Evolutionary conservation across 169 alveolate genomes (phyloP).

Genomic region (Cryptosporidium bovis): DNA sequence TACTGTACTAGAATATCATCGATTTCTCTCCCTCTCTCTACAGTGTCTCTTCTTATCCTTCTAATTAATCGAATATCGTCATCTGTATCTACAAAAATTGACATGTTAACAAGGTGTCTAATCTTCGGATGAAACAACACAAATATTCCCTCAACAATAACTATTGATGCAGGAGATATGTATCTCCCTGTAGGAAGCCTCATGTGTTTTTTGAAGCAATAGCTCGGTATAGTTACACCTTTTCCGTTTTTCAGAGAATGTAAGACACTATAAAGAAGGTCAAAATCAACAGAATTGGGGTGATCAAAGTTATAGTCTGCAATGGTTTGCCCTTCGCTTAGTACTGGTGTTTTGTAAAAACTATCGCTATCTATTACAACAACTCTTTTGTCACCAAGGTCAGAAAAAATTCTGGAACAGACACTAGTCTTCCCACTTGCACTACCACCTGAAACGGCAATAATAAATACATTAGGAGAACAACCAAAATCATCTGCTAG

Average conservation of each 20-base stretch:
- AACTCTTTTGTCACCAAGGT: slow-evolving; percentile 74
- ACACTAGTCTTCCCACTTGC: slow-evolving; percentile 87
- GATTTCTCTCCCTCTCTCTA: slow-evolving; percentile 81
- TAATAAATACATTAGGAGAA: slow-evolving; percentile 60
- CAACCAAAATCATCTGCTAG: neutral
- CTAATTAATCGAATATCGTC: slow-evolving; percentile 84
- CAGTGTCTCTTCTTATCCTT: slow-evolving; percentile 77
- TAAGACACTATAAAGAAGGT: slow-evolving; percentile 73
- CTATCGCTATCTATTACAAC: slow-evolving; percentile 80
- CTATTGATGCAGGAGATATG: slow-evolving; percentile 79
- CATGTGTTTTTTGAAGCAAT: slow-evolving; percentile 79
- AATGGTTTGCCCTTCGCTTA: slow-evolving; percentile 80
- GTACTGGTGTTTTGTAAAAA: slow-evolving; percentile 81
- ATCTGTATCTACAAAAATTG: slow-evolving; percentile 86
- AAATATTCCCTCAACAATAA: slow-evolving; percentile 87
- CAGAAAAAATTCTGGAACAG: slow-evolving; percentile 74
- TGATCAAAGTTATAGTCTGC: slow-evolving; percentile 85
- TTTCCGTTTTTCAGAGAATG: slow-evolving; percentile 73
- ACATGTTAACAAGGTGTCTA: slow-evolving; percentile 82
- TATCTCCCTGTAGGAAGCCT: slow-evolving; percentile 73
- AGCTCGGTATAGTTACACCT: slow-evolving; percentile 80
- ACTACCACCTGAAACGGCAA: slow-evolving; percentile 87
- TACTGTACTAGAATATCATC: slow-evolving; percentile 78
- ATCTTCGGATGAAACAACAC: slow-evolving; percentile 83
- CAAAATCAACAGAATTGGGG: slow-evolving; percentile 87